A percentile compares a stretch with the other conserved stretches of the same genome.
These are phyloP conservation scores for Avena atlantica DNA, from an alignment of 176 grass and related monocot species.

Conservation along the genomic window DNA sequence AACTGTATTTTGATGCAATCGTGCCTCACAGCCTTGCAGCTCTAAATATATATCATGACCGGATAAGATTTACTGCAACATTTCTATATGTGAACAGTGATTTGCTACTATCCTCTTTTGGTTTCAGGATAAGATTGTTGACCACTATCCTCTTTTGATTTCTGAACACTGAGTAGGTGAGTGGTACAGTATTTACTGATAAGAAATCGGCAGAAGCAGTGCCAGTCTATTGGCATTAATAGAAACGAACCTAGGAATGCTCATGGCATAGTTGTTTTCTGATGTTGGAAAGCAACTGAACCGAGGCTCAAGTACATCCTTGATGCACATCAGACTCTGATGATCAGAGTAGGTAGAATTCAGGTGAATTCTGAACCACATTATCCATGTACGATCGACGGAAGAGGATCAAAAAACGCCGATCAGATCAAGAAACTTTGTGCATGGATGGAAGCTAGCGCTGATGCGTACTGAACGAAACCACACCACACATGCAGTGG, in stretches of 20 bases:
- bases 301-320: not conserved
- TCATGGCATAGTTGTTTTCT: not conserved
- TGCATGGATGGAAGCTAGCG: slow-evolving; percentile 36
- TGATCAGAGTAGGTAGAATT: not conserved
- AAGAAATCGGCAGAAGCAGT: not conserved
- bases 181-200: not conserved
- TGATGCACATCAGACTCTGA: not conserved
- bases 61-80: too few species aligned
- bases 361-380: not conserved
- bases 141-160: too few species aligned
- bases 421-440: slow-evolving; percentile 40
- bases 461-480: slow-evolving; percentile 15
- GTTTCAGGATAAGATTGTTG: too few species aligned
- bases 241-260: not conserved
- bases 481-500: slow-evolving; percentile 43
- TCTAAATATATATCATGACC: not conserved
- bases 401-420: not conserved
- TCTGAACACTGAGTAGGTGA: not conserved
- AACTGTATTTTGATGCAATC: not conserved
- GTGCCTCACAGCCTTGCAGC: not conserved
- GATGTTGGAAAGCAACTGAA: slow-evolving; percentile 1
- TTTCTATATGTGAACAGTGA: not conserved
- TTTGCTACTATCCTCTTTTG: too few species aligned
- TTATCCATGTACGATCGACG: not conserved
- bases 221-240: not conserved